Evolutionary conservation across 2,329 filamentous ascomycete genomes (phyloP), one percentile per base, ranked within the genome.

Genomic region (Aotearoamyces nothofagi): DNA sequence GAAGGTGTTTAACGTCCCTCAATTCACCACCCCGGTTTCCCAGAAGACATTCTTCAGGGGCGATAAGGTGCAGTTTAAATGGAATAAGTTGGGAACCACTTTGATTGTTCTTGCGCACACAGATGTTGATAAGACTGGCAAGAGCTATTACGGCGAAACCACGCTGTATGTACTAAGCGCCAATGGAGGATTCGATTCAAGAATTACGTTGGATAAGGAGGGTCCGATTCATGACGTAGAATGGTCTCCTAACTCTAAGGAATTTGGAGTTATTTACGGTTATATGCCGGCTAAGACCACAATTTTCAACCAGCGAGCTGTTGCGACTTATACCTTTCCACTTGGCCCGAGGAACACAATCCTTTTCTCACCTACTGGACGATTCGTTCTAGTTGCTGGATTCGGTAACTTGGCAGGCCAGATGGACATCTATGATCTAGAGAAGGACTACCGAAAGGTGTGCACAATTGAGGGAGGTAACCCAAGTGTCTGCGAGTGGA

Each of bases 1-100:
- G 53, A 92, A 92, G 58, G 80, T 96, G 35, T 98, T 79, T 61
- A 83, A 87, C 42, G 80, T 96, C 19, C 87, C 90, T 23, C 68
- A 90, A 44, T 96, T 96, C 57, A 68, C 58, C 38, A 62, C 61
- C 30, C 76, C 86, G 4, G 75, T 93, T 27, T 94, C 87, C 22
- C 87, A 96, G 53, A 98, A 98, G 74, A 94, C 79, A 2, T 98
- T 98, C 52, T 98, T 84, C 72, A 98, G 98, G 63, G 86, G 86
- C 39, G 90, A 98, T 63, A 96, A 96, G 63, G 87, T 98, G 26
- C 84, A 94, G 57, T 63, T 98, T 50, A 94, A 94, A 62, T 98
- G 90, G 90, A 98, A 98, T 57, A 71, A 78, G 41, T 65, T 83
- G 37, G 90, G 90, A 30, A 93, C 86, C 20, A 87, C 78, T 51